Percentiles rank a stretch among this genome's conserved stretches.
These are phyloP conservation scores for Phytophthora cryptogea DNA, from an alignment of 352 stramenopile genomes.

Conservation along the genomic window DNA sequence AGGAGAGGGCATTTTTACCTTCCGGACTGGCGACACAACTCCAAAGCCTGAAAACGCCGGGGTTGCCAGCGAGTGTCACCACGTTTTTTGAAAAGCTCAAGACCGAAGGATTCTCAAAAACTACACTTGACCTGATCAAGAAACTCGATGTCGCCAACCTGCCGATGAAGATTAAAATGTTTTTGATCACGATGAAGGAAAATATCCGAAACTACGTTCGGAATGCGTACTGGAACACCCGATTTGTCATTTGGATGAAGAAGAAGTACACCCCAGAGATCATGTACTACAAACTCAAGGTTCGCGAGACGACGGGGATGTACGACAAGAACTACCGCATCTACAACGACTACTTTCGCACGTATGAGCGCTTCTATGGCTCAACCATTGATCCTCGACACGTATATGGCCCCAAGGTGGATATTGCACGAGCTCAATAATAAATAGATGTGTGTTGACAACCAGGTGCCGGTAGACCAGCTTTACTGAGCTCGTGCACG, in stretches of 20 bases:
- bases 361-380: slow-evolving; percentile 17
- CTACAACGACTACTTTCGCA: slow-evolving; percentile 18
- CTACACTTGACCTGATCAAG: background rate
- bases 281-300: slow-evolving; percentile 18
- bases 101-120: background rate
- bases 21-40: background rate
- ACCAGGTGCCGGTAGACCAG: too few relatives aligned
- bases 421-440: background rate
- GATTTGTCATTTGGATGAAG: slow-evolving; percentile 16
- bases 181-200: background rate
- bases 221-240: slow-evolving; percentile 5
- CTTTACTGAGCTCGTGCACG: too few relatives aligned
- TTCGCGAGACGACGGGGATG: slow-evolving; percentile 4
- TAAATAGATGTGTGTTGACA: too few relatives aligned
- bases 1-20: slow-evolving; percentile 11
- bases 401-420: slow-evolving; percentile 9
- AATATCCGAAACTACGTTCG: background rate
- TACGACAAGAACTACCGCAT: slow-evolving; percentile 22
- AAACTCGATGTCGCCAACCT: background rate
- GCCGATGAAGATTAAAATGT: background rate
- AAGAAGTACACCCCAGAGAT: slow-evolving; percentile 9
- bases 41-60: background rate
- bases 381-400: slow-evolving; percentile 13
- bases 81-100: slow-evolving; percentile 7
- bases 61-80: background rate